Evolutionary conservation across 768 basidiomycete species (phyloP), one percentile per base, ranked within the genome.

Genomic region (Ramaria sp.): DNA sequence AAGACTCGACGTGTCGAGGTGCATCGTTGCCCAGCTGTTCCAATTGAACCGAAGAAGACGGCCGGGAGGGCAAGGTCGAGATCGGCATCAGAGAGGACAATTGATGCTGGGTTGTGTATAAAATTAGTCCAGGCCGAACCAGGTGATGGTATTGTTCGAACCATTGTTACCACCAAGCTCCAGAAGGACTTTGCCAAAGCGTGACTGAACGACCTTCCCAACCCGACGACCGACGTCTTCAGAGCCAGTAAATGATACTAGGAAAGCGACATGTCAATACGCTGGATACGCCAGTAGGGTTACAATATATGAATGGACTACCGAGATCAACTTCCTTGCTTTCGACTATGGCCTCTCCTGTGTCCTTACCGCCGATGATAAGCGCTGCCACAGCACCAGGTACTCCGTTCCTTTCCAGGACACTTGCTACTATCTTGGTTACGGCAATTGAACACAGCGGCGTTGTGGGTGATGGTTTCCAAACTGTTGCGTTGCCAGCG

Each of bases 161-260:
- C 91, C 91, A 66, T 97, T 97, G 72, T 98, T 97, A 37, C 95
- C 95, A 24, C 94, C 94, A 1, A 97, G 75, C 67, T 97, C 95
- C 24, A 97, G 78, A 20, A 97, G 81, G 31, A 83, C 77, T 72
- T 95, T 91, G 19, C 93, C 94, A 68, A 94, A 95, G 60, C 91
- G 77, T 55, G 83, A 82, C 68, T 88, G 88, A 2, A 96, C 93
- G 59, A 75, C 76, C 72, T 82, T 83, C n/a, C 88, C 88, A n/a
- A 98, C 92, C 57, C 82, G 78, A 52, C 86, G 79, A 12, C 95
- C 95, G 54, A 91, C 83, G 53, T 75, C 75, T 69, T 98, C 95
- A 65, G 89, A 92, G 4, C 95, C 95, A 2, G 95, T 98, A 69
- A 98, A 98, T 38, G 90, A 92, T 20, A 98, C 91, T 94, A 55